Evolutionary conservation across 345 rosid species (phyloP).

Genomic region (Aethionema arabicum): DNA sequence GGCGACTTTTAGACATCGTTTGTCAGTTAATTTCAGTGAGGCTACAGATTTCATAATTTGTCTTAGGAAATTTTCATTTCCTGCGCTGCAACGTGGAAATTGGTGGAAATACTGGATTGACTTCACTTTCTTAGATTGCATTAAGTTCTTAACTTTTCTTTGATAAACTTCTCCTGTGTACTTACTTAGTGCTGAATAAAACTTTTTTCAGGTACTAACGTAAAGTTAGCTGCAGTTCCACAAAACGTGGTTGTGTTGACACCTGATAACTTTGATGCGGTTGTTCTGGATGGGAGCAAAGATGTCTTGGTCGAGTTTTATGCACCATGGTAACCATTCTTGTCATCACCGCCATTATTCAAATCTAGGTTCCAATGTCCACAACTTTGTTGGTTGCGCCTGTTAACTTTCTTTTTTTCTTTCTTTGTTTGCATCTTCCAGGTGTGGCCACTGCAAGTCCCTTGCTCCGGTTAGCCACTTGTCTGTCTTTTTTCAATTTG

Average conservation of each 20-base stretch:
- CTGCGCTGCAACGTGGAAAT: neutral
- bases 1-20: neutral
- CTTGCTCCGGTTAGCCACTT: constrained; percentile 85
- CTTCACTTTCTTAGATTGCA: neutral
- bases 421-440: constrained; percentile 37
- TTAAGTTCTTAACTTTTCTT: neutral
- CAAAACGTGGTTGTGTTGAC: constrained; percentile 76
- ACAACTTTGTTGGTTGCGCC: neutral
- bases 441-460: constrained; percentile 99
- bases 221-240: constrained; percentile 78
- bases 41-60: constrained; percentile 5
- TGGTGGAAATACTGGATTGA: constrained; percentile 12
- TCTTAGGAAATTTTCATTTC: neutral
- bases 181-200: constrained; percentile 8
- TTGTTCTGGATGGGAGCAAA: constrained; percentile 82
- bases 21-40: constrained; percentile 7
- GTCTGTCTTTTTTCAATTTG: neutral
- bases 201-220: constrained; percentile 69
- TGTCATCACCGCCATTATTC: neutral
- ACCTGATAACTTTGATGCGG: constrained; percentile 67
- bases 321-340: constrained; percentile 80
- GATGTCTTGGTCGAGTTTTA: constrained; percentile 97
- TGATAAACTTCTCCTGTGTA: neutral
- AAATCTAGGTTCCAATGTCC: neutral
- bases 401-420: constrained; percentile 22